Conservation (phyloP, 352 stramenopile genomes). For the Globisporangium lucens region DNA sequence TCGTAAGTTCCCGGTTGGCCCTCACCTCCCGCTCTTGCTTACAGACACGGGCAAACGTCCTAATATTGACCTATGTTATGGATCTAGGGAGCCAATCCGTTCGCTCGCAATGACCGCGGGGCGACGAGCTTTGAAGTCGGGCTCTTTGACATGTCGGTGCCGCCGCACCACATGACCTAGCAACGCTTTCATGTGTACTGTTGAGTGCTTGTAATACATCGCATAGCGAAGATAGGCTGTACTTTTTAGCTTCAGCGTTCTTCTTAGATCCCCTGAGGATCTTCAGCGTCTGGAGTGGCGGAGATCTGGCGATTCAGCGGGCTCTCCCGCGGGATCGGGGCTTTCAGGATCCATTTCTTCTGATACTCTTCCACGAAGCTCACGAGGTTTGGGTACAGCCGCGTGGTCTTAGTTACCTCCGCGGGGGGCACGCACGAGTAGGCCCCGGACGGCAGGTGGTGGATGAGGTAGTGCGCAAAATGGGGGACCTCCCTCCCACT, state of each 20-base stretch:
- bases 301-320: constrained; percentile 67
- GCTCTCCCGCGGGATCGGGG: constrained; percentile 40
- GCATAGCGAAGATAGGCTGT: not conserved
- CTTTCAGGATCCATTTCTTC: constrained; percentile 54
- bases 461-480: constrained; percentile 72
- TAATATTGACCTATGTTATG: not conserved
- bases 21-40: not conserved
- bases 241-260: not conserved
- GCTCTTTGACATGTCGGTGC: constrained; percentile 35
- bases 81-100: constrained; percentile 28
- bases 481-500: constrained; percentile 16
- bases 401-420: constrained; percentile 48
- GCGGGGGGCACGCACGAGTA: constrained; percentile 56
- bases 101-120: constrained; percentile 31
- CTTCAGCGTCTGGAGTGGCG: constrained; percentile 13
- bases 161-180: constrained; percentile 35
- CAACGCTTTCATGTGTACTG: not conserved
- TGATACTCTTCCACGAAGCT: constrained; percentile 79
- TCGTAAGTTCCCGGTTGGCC: constrained; percentile 16
- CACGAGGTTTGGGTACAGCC: constrained; percentile 63
- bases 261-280: not conserved
- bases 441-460: constrained; percentile 58
- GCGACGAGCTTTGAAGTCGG: constrained; percentile 31
- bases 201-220: not conserved
- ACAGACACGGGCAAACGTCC: not conserved